Conservation (phyloP, 2,329 filamentous ascomycete genomes). For the Hymenoscyphus occultus region DNA sequence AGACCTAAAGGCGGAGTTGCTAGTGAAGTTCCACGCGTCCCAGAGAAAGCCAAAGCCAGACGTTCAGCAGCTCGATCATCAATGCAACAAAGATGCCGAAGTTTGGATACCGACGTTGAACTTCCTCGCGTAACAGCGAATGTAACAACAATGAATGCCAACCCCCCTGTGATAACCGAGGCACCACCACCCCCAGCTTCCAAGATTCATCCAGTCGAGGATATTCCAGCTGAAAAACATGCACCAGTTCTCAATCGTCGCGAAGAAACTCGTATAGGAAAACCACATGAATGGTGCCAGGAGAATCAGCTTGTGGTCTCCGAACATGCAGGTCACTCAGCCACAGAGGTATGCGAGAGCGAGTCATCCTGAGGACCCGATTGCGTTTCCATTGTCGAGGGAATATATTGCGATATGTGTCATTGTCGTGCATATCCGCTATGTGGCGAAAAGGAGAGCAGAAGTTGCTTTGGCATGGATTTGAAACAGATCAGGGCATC, state of each 20-base stretch:
- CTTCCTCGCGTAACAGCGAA: not conserved
- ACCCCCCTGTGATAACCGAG: not conserved
- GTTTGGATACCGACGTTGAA: not conserved
- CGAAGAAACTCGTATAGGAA: not conserved
- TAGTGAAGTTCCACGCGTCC: not conserved
- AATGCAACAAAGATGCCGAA: not conserved
- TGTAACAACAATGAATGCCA: not conserved
- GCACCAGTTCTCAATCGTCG: not conserved
- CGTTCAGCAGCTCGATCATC: not conserved
- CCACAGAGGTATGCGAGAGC: slow-evolving; percentile 3
- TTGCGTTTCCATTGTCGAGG: slow-evolving; percentile 9
- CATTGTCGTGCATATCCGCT: slow-evolving; percentile 1
- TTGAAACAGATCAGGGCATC: not conserved
- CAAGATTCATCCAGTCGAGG: not conserved
- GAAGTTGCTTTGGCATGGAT: slow-evolving; percentile 5
- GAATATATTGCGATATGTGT: slow-evolving; percentile 12
- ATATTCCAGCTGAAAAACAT: not conserved
- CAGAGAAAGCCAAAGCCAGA: not conserved
- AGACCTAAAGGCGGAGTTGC: not conserved
- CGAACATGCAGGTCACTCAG: not conserved
- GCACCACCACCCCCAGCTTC: not conserved
- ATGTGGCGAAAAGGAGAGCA: not conserved
- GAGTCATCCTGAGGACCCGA: slow-evolving; percentile 10
- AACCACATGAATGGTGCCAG: slow-evolving; percentile 1
- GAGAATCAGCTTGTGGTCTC: slow-evolving; percentile 5